Percentiles rank a stretch among this genome's conserved stretches.
phyloP scores from a whole-genome alignment of 371 early-diverging fungal species.

The Mortierella sp. region DNA sequence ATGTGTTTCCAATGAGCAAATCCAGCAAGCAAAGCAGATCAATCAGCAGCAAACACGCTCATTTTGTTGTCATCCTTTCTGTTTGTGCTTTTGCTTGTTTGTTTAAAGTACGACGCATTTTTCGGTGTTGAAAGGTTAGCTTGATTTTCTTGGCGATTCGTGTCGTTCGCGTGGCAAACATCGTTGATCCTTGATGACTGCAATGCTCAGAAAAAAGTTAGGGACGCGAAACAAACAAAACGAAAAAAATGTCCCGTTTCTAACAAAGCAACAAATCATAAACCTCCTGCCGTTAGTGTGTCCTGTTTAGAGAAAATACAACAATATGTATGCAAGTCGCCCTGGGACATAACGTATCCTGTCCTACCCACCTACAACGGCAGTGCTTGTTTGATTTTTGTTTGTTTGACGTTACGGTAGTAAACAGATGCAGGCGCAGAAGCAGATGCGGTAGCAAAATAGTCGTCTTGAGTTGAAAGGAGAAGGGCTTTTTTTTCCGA shows the following conservation, averaged over 20 bases:
- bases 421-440: no score
- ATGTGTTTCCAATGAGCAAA: background rate
- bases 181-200: background rate
- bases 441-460: no score
- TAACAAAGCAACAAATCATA: background rate
- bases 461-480: no score
- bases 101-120: background rate
- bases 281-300: background rate
- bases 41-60: background rate
- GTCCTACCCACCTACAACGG: no score
- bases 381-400: background rate
- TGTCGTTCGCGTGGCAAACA: background rate
- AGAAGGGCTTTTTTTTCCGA: no score
- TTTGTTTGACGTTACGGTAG: background rate
- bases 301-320: background rate
- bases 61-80: background rate
- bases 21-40: background rate
- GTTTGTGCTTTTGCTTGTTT: no score
- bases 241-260: background rate
- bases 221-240: background rate
- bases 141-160: background rate
- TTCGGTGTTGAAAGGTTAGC: background rate
- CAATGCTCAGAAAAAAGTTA: background rate
- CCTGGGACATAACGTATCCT: background rate
- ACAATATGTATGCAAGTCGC: background rate